Evolutionary conservation across 2,329 filamentous ascomycete genomes (phyloP).

Genomic region (Stachybotrys chartarum): DNA sequence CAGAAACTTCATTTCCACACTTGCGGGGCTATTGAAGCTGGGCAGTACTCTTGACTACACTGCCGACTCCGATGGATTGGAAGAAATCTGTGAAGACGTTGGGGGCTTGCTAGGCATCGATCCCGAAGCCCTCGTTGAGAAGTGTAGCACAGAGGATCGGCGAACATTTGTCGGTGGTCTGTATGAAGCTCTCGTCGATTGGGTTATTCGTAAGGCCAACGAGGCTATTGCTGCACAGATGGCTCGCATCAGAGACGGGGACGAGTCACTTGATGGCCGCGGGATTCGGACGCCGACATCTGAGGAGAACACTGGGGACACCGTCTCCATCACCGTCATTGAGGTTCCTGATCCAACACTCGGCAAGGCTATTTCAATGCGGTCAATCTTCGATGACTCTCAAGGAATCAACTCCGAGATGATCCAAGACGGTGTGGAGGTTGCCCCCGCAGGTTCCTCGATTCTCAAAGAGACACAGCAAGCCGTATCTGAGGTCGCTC

Average conservation of each 20-base stretch:
- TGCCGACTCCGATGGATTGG: conserved; percentile 75
- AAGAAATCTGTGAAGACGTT: conserved; percentile 85
- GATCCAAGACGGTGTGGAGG: conserved; percentile 88
- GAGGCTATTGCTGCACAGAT: conserved; percentile 74
- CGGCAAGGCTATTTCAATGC: conserved; percentile 82
- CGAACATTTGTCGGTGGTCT: conserved; percentile 75
- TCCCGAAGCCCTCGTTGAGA: conserved; percentile 69
- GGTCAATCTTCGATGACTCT: conserved; percentile 87
- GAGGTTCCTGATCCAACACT: conserved; percentile 76
- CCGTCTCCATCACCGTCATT: conserved; percentile 80
- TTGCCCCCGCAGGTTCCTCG: conserved; percentile 67
- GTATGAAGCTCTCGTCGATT: conserved; percentile 92
- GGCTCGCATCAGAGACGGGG: conserved; percentile 54
- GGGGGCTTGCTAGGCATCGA: conserved; percentile 80
- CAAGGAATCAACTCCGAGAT: conserved; percentile 93
- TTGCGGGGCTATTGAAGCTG: conserved; percentile 83
- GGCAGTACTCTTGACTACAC: conserved; percentile 84
- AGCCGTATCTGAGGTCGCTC: conserved; percentile 68
- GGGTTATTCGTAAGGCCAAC: conserved; percentile 87
- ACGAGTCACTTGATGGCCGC: conserved; percentile 59
- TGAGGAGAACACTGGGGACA: conserved; percentile 68
- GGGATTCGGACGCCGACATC: conserved; percentile 58
- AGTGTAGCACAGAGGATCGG: conserved; percentile 79
- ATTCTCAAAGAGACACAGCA: conserved; percentile 82
- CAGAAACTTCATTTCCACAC: conserved; percentile 74